A percentile compares a stretch with the other conserved stretches of the same genome.
phyloP scores from a whole-genome alignment of 2,329 filamentous ascomycete species.

The Hymenoscyphus fraxineus region DNA sequence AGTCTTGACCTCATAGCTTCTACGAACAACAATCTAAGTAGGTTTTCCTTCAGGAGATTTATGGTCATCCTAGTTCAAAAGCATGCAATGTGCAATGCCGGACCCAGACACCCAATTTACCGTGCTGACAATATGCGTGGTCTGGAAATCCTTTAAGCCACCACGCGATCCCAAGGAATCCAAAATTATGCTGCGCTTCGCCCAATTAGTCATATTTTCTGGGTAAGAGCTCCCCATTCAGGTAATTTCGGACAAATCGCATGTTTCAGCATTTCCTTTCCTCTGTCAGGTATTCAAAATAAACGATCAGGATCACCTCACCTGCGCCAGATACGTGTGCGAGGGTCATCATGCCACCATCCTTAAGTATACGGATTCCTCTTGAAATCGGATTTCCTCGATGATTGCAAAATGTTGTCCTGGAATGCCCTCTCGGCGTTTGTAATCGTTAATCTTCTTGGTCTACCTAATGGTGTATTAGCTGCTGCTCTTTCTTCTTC shows the following conservation, averaged over 20 bases:
- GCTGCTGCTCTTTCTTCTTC: constrained; percentile 17
- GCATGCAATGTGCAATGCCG: background rate
- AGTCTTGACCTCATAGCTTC: background rate
- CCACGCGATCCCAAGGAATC: background rate
- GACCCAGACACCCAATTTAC: constrained; percentile 1
- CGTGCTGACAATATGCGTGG: constrained; percentile 9
- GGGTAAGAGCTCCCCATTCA: constrained; percentile 3
- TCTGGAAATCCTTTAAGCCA: constrained; percentile 7
- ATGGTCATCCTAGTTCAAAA: background rate
- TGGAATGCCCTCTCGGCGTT: constrained; percentile 16
- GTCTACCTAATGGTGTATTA: constrained; percentile 9
- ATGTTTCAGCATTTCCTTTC: constrained; percentile 3
- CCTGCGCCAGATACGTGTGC: background rate
- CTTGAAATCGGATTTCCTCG: constrained; percentile 7
- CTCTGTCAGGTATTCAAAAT: constrained; percentile 5
- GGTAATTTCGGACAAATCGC: constrained; percentile 7
- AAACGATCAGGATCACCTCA: constrained; percentile 3
- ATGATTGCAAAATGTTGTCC: constrained; percentile 18
- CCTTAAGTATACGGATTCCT: constrained; percentile 10
- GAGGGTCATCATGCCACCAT: background rate
- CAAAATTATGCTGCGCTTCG: constrained; percentile 3
- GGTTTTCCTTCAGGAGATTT: background rate
- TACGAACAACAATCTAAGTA: background rate
- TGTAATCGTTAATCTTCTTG: constrained; percentile 13
- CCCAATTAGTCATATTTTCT: background rate